Conservation (phyloP, 768 basidiomycete species). For the Pleurotus pulmonarius region DNA sequence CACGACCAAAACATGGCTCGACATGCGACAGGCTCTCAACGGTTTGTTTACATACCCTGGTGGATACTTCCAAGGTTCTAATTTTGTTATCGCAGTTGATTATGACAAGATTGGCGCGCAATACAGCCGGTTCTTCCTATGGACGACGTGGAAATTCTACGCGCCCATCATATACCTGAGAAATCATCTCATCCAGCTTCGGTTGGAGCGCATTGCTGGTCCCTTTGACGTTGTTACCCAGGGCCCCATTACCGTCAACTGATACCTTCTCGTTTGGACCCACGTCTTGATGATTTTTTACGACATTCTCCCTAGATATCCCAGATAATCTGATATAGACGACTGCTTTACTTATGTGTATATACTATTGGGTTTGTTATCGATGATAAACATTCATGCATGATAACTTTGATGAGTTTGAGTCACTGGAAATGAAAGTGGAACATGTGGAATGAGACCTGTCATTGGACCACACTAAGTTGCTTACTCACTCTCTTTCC, state of each 20-base stretch:
- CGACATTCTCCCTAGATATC: too few species aligned
- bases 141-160: constrained; percentile 65
- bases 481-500: constrained; percentile 7
- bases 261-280: background rate
- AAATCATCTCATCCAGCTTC: background rate
- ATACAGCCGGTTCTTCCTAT: constrained; percentile 68
- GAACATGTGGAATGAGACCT: constrained; percentile 7
- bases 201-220: constrained; percentile 44
- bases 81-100: constrained; percentile 40
- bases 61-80: background rate
- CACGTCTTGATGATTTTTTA: background rate
- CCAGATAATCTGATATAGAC: background rate
- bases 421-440: background rate
- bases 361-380: background rate
- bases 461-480: constrained; percentile 3
- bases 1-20: constrained; percentile 63
- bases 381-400: too few species aligned
- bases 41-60: constrained; percentile 32
- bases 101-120: constrained; percentile 62
- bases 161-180: constrained; percentile 39
- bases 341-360: background rate
- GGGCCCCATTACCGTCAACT: constrained; percentile 2
- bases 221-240: constrained; percentile 37
- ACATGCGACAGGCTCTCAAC: constrained; percentile 53
- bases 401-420: too few species aligned